Evolutionary conservation across 495 filamentous ascomycete species (phyloP).

Genomic region (Aspergillus ostianus): DNA sequence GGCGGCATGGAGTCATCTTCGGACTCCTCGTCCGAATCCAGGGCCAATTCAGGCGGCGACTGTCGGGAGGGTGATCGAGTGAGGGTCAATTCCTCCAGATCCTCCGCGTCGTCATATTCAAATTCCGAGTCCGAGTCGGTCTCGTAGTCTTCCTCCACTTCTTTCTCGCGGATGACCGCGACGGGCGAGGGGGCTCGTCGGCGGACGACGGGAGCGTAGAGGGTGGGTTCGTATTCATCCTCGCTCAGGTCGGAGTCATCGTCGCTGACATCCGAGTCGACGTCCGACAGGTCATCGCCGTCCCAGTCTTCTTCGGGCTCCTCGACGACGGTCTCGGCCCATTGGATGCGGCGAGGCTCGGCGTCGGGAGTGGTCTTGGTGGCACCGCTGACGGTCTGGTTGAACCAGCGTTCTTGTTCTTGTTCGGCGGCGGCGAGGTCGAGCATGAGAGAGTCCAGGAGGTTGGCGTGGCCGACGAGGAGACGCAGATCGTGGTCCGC

Average conservation of each 20-base stretch:
- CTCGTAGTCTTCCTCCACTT: slow-evolving; percentile 49
- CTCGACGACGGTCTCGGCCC: slow-evolving; percentile 77
- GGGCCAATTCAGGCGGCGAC: slow-evolving; percentile 75
- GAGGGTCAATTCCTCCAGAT: slow-evolving; percentile 64
- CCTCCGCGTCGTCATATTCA: slow-evolving; percentile 67
- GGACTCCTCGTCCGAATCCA: slow-evolving; percentile 65
- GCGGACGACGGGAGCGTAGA: slow-evolving; percentile 35
- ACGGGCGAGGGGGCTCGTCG: slow-evolving; percentile 40
- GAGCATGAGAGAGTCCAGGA: slow-evolving; percentile 93
- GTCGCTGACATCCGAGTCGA: slow-evolving; percentile 55
- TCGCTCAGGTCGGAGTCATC: slow-evolving; percentile 56
- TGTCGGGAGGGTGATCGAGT: slow-evolving; percentile 71
- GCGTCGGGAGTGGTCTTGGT: slow-evolving; percentile 50
- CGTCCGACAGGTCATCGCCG: slow-evolving; percentile 57
- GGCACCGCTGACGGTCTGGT: slow-evolving; percentile 83
- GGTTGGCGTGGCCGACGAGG: slow-evolving; percentile 95
- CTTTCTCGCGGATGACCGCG: slow-evolving; percentile 38
- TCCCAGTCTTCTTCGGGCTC: slow-evolving; percentile 72
- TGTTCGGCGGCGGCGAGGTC: slow-evolving; percentile 91
- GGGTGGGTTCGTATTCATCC: slow-evolving; percentile 48
- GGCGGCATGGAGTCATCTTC: slow-evolving; percentile 77
- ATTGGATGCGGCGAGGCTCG: slow-evolving; percentile 75
- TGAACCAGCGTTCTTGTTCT: slow-evolving; percentile 98
- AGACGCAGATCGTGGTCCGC: slow-evolving; percentile 92
- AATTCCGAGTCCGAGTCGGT: slow-evolving; percentile 49